Evolutionary conservation across 768 basidiomycete species (phyloP).

Genomic region (Amanita fuliginea): DNA sequence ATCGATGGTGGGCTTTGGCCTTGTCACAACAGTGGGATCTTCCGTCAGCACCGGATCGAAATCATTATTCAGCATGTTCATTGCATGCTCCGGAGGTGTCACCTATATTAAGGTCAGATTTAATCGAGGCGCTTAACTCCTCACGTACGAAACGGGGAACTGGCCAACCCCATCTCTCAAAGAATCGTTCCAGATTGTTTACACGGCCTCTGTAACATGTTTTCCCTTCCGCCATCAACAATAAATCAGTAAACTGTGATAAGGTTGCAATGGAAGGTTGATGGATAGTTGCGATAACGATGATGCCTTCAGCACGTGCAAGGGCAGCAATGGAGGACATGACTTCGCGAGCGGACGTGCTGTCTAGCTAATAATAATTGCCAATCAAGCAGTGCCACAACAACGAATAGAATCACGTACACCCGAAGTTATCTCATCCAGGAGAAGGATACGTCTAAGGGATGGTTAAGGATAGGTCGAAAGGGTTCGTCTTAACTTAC

Average conservation of each 20-base stretch:
- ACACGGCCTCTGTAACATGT: slow-evolving; percentile 31
- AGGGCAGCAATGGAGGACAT: slow-evolving; percentile 32
- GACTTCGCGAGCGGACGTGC: slow-evolving; percentile 32
- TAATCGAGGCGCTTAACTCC: slow-evolving; percentile 8
- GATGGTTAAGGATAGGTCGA: not conserved
- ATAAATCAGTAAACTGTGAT: slow-evolving; percentile 44
- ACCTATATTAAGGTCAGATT: slow-evolving; percentile 14
- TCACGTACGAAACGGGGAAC: slow-evolving; percentile 23
- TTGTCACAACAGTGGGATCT: not conserved
- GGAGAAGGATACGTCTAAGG: not conserved
- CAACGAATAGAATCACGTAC: not conserved
- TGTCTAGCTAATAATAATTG: slow-evolving; percentile 26
- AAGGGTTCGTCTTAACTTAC: slow-evolving; percentile 11
- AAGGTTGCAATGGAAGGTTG: slow-evolving; percentile 56
- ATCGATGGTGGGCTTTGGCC: slow-evolving; percentile 7
- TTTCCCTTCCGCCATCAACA: slow-evolving; percentile 45
- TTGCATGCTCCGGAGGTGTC: slow-evolving; percentile 50
- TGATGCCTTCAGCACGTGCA: slow-evolving; percentile 35
- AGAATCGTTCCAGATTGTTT: slow-evolving; percentile 27
- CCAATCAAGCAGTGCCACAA: not conserved
- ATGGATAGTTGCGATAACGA: slow-evolving; percentile 57
- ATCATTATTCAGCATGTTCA: slow-evolving; percentile 45
- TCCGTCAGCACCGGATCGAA: slow-evolving; percentile 18
- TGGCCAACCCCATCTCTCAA: slow-evolving; percentile 28
- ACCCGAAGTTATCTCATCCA: not conserved